Conservation (phyloP, 352 stramenopile species). For the Pythium sukuiense region DNA sequence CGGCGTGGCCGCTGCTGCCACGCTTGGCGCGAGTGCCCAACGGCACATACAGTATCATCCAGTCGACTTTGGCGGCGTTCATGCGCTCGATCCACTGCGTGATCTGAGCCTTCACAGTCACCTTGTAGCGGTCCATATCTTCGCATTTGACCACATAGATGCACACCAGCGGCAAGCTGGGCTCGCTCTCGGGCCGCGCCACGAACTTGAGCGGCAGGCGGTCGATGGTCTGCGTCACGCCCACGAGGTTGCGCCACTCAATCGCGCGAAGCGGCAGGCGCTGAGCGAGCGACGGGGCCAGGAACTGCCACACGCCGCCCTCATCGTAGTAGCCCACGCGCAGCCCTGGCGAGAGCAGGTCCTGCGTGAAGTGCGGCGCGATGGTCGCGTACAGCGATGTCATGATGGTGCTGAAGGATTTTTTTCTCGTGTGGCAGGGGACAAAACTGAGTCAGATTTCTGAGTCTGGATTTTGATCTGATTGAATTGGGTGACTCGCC, state of each 20-base stretch:
- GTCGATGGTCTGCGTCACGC: constrained; percentile 70
- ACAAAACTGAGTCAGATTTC: too few relatives aligned
- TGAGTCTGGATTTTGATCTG: too few relatives aligned
- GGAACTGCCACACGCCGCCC: constrained; percentile 81
- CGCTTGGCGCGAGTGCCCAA: constrained; percentile 68
- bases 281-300: constrained; percentile 57
- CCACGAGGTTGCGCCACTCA: constrained; percentile 81
- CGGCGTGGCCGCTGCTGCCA: constrained; percentile 15
- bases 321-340: constrained; percentile 72
- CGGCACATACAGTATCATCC: constrained; percentile 84
- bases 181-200: constrained; percentile 21
- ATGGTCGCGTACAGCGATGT: constrained; percentile 73
- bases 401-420: constrained; percentile 28
- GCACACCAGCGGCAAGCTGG: constrained; percentile 47
- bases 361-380: constrained; percentile 67
- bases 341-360: constrained; percentile 60
- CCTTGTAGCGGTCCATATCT: constrained; percentile 74
- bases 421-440: background rate
- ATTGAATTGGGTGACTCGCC: too few relatives aligned
- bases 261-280: constrained; percentile 73
- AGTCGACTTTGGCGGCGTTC: constrained; percentile 64
- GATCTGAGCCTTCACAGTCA: constrained; percentile 45
- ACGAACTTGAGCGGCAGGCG: constrained; percentile 62
- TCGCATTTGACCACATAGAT: constrained; percentile 87
- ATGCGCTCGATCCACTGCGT: constrained; percentile 70